Evolutionary conservation across 2,329 filamentous ascomycete species (phyloP).

Genomic region (Botryotinia globosa): DNA sequence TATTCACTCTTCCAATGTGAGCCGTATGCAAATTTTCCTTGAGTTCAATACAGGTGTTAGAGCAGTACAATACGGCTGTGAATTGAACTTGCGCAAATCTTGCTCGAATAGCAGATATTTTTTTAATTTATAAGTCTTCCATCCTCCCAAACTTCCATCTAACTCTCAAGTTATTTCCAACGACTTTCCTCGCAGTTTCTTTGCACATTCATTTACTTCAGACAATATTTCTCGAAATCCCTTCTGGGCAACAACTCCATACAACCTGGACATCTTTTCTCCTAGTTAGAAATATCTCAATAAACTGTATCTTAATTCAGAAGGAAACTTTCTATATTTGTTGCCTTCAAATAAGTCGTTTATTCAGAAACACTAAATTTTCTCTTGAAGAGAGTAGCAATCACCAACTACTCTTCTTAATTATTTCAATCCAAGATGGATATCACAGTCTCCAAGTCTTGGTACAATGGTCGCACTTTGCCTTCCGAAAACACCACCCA

Average conservation of each 20-base stretch:
- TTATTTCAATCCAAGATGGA: neutral
- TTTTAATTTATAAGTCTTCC: neutral
- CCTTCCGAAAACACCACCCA: too few relatives aligned
- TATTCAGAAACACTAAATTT: neutral
- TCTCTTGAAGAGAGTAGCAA: neutral
- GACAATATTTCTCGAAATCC: neutral
- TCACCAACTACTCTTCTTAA: neutral
- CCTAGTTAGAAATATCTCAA: neutral
- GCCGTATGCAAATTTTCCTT: neutral
- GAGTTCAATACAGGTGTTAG: neutral
- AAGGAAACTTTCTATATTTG: neutral
- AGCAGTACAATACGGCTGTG: neutral
- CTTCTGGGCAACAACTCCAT: neutral
- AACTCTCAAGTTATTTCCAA: neutral
- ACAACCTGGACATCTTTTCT: neutral
- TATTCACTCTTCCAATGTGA: neutral
- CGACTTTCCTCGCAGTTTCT: neutral
- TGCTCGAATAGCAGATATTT: neutral
- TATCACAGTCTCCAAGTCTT: neutral
- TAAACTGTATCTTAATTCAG: neutral
- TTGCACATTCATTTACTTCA: neutral
- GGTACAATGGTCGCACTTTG: neutral
- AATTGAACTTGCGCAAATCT: neutral
- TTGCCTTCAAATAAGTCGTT: neutral
- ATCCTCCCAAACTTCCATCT: neutral